Evolutionary conservation across 306 rosid genomes (phyloP), one percentile per base, ranked within the genome.

Genomic region (Quercus agrifolia): DNA sequence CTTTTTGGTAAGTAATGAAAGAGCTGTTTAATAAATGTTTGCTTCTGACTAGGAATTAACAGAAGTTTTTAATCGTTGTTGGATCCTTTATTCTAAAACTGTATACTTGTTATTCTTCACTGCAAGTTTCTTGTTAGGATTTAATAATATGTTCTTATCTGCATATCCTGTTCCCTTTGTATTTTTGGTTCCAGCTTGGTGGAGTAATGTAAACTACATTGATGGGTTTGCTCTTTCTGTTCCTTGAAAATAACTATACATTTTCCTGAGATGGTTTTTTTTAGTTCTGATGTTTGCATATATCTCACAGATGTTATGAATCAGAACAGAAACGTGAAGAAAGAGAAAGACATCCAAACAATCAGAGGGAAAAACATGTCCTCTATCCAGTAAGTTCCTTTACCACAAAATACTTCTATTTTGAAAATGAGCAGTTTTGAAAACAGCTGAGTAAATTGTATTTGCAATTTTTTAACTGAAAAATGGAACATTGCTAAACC

Each of bases 251-350:
- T 27, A 9, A 25, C 33, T 59, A 58, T 49, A 19, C 5, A 41
- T 15, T n/a, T 21, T 35, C 13, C 18, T 1, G 6, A 38, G 52
- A 13, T 35, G 75, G 8, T 27, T 76, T 77, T 25, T 76, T 77
- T 25, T 64, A 35, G 5, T 68, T 17, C 46, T 68, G 72, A 68
- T 19, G 3, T 68, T 28, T 33, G 14, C 72, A 19, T 35, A 19
- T 33, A 2, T 68, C 52, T 83, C 52, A 23, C 83, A 92, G 98
- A 91, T 95, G 99, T 85, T 85, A 91, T 12, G 97, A 91, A 87
- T 87, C 76, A 75, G 99, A 95, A 80, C 87, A 85, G 78, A 93
- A 89, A 73, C 93, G 90, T 79, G 99, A 95, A 80, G 99, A 95
- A 82, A 88, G 98, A 85, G 98, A 95, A 18, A 86, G 88, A 13